These are phyloP conservation scores for Cytospora schulzeri DNA, from an alignment of 2,329 filamentous ascomycete species.

Conservation along the genomic window DNA sequence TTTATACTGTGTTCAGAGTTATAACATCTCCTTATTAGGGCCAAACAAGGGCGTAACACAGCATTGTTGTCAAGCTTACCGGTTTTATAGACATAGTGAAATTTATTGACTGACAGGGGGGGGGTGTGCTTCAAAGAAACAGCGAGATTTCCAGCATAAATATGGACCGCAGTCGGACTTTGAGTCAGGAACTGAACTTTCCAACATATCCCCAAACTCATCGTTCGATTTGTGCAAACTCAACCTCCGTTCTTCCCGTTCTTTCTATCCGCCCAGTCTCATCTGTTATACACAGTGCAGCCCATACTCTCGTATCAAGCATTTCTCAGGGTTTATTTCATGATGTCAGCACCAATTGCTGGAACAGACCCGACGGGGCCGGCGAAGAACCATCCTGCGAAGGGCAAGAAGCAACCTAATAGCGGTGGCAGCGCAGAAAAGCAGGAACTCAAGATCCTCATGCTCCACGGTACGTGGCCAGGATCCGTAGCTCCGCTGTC, in stretches of 20 bases:
- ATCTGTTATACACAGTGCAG: neutral
- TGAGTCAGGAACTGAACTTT: too few species aligned
- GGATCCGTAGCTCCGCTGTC: neutral
- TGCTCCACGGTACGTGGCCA: slow-evolving; percentile 19
- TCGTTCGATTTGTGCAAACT: neutral
- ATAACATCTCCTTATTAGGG: too few species aligned
- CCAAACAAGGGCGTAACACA: too few species aligned
- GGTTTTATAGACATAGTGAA: too few species aligned
- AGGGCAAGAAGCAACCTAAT: slow-evolving; percentile 5
- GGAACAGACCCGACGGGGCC: neutral
- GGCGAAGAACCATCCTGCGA: slow-evolving; percentile 2
- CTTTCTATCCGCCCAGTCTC: neutral
- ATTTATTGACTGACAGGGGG: too few species aligned
- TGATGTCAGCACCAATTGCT: slow-evolving; percentile 13
- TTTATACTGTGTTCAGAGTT: too few species aligned
- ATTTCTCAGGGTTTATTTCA: neutral
- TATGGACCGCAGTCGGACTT: too few species aligned
- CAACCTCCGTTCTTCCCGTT: neutral
- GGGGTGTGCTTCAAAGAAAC: too few species aligned
- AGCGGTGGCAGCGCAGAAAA: slow-evolving; percentile 4
- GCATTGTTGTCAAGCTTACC: too few species aligned
- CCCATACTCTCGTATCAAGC: neutral
- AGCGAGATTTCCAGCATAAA: too few species aligned
- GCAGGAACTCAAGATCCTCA: slow-evolving; percentile 22
- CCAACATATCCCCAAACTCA: too few species aligned